Evolutionary conservation across 257 asterid genomes (phyloP), one percentile per base, ranked within the genome.

Genomic region (Solanum arcanum): DNA sequence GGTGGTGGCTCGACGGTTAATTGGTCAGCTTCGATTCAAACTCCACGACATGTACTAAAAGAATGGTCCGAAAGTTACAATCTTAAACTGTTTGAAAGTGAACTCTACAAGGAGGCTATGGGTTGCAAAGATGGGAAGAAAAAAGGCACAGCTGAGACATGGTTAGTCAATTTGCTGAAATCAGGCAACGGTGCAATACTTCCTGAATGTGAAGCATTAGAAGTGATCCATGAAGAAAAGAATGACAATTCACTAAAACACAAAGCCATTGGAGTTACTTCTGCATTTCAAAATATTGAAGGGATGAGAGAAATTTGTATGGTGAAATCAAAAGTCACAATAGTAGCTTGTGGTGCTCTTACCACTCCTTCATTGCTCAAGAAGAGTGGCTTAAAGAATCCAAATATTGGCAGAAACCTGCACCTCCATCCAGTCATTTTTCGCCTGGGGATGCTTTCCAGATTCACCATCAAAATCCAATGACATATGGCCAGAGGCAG

Each of bases 371-470:
- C 90, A 2, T 47, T 96, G 72, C 89, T 96, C 9, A 94, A 87
- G 86, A 60, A 85, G 41, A 95, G 99, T 44, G 98, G 99, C 47
- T 75, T 96, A 9, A 92, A 86, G 91, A 96, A 96, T 86, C 94
- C 93, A 2, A 94, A 92, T 83, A 94, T 95, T 6, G 99, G 99
- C 1, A 92, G 39, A 66, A 85, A 96, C 85, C 62, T 96, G 16
- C 99, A 94, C 75, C 88, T 96, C 84, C 99, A 96, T 74, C 98
- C 99, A 0, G 99, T 94, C 11, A 92, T 91, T 6, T 6, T 49
- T 95, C 92, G 98, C 89, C 0, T 95, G 98, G 99, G 99, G 99
- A 4, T 89, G 86, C 47, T 69, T 91, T 90, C 99, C 99, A 0
- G 95, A 94, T 23, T 33, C 77, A 39, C 23, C 23, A 20, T 6